These are phyloP conservation scores for Sporisorium graminicola DNA, from an alignment of 1,284 basidiomycete species.

Conservation along the genomic window DNA sequence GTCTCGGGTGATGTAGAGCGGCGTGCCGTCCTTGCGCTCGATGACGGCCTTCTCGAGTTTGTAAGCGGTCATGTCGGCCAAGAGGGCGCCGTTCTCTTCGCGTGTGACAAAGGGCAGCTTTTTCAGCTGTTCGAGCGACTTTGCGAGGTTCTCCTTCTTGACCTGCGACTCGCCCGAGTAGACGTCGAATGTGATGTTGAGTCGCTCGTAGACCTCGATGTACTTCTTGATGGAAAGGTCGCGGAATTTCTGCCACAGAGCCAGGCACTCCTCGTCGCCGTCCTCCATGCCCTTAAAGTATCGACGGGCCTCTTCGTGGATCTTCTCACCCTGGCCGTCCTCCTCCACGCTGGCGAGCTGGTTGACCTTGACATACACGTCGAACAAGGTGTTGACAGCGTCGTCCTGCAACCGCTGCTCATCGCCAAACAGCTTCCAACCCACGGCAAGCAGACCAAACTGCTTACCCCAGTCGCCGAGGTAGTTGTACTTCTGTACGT, in stretches of 20 bases:
- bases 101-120: constrained; percentile 43
- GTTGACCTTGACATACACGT: constrained; percentile 95
- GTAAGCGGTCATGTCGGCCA: constrained; percentile 65
- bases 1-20: constrained; percentile 98
- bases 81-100: constrained; percentile 66
- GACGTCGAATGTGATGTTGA: constrained; percentile 93
- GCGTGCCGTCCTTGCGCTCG: constrained; percentile 95
- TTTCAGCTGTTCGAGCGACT: constrained; percentile 62
- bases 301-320: constrained; percentile 85
- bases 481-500: constrained; percentile 91
- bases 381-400: constrained; percentile 93
- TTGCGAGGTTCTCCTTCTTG: constrained; percentile 81
- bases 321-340: constrained; percentile 73
- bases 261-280: constrained; percentile 80
- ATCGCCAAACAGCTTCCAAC: constrained; percentile 91
- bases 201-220: constrained; percentile 85
- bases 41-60: constrained; percentile 87
- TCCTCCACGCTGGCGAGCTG: constrained; percentile 78
- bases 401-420: constrained; percentile 86
- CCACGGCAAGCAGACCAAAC: constrained; percentile 83
- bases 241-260: constrained; percentile 93
- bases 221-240: constrained; percentile 92
- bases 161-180: constrained; percentile 96
- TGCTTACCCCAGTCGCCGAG: constrained; percentile 73
- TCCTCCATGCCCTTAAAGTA: constrained; percentile 99